A percentile compares a stretch with the other conserved stretches of the same genome.
Evolutionary conservation across 2,329 filamentous ascomycete species (phyloP).

Genomic region (Ophiocordyceps camponoti-saundersi): DNA sequence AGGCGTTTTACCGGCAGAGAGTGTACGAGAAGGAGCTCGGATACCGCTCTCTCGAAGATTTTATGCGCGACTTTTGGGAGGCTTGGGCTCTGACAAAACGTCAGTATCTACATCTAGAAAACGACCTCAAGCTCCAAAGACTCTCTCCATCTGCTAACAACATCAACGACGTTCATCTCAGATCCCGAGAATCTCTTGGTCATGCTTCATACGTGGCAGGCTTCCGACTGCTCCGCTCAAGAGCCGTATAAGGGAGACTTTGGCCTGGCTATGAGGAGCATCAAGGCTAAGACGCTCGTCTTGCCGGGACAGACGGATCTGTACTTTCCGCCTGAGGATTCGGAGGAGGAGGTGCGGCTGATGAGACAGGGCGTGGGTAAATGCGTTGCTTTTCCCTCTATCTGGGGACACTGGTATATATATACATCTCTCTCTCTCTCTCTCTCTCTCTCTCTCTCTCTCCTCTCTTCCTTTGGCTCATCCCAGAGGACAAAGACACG

Average conservation of each 20-base stretch:
- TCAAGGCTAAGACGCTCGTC: conserved; percentile 57
- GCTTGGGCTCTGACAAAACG: not conserved
- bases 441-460: too few species aligned
- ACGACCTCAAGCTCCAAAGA: too few species aligned
- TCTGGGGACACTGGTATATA: conserved; percentile 24
- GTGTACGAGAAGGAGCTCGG: conserved; percentile 46
- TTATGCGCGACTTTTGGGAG: not conserved
- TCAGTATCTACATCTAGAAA: too few species aligned
- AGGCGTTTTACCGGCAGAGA: conserved; percentile 59
- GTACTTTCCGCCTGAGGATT: conserved; percentile 71
- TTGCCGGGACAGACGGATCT: conserved; percentile 58
- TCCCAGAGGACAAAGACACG: too few species aligned
- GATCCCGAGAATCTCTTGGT: conserved; percentile 59
- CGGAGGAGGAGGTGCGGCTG: conserved; percentile 49
- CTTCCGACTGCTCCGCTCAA: conserved; percentile 51
- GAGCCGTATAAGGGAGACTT: conserved; percentile 52
- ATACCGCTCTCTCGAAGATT: conserved; percentile 15
- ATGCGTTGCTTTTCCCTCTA: conserved; percentile 20
- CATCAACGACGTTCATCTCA: not conserved
- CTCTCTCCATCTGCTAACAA: not conserved
- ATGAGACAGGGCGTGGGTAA: conserved; percentile 17
- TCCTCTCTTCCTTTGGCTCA: too few species aligned
- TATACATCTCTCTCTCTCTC: not conserved
- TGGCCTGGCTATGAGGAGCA: conserved; percentile 44
- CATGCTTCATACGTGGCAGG: conserved; percentile 69